phyloP scores from a whole-genome alignment of 768 basidiomycete genomes.

The Leccinum arenicola region DNA sequence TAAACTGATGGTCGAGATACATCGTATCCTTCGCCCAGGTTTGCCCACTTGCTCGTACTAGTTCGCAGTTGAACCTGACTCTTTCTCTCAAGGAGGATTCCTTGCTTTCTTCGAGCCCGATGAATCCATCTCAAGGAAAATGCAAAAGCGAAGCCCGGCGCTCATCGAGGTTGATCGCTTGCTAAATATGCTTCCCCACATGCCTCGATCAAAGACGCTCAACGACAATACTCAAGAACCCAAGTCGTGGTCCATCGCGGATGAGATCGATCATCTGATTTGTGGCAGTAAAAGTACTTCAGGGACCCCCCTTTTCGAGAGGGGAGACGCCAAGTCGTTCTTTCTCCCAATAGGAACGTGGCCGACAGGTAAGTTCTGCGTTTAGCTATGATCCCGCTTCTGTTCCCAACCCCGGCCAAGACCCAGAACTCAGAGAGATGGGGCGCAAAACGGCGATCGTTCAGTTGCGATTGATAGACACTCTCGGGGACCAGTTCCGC shows the following conservation, averaged over 20 bases:
- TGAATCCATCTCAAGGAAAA: neutral
- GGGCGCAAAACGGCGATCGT: constrained; percentile 2
- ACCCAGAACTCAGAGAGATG: constrained; percentile 3
- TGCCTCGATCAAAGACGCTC: constrained; percentile 1
- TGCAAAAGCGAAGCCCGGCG: neutral
- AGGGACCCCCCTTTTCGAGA: neutral
- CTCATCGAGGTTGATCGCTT: constrained; percentile 6
- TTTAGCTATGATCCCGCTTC: neutral
- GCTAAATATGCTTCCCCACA: constrained; percentile 3
- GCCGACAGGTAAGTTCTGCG: neutral
- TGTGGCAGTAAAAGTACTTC: neutral
- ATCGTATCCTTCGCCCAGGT: constrained; percentile 6
- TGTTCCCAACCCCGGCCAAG: neutral
- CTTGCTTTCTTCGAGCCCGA: constrained; percentile 4
- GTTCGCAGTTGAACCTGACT: neutral
- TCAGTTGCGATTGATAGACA: constrained; percentile 2
- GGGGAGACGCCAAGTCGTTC: neutral
- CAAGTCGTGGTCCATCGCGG: constrained; percentile 6
- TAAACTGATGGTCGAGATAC: constrained; percentile 1
- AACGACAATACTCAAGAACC: neutral
- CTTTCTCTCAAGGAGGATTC: constrained; percentile 1
- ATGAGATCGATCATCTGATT: neutral
- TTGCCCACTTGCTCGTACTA: neutral
- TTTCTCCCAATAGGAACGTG: constrained; percentile 7
- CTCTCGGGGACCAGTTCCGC: constrained; percentile 6